Percentiles rank a stretch among this genome's conserved stretches.
Evolutionary conservation across 1,284 basidiomycete species (phyloP).

Genomic region (Fomitopsis schrenkii): DNA sequence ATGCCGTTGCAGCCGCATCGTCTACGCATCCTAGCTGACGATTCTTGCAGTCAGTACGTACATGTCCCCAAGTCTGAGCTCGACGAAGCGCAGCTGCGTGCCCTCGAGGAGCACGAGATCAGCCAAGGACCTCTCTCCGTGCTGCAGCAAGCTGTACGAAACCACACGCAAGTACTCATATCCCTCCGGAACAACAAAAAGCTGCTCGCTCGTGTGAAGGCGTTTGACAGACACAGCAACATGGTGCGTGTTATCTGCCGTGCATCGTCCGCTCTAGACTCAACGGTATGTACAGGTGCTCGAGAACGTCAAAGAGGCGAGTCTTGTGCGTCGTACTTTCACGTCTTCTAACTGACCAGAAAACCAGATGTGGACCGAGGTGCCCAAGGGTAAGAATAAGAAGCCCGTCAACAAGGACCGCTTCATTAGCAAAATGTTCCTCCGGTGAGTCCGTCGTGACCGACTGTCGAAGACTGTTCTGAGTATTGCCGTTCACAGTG

Average conservation of each 20-base stretch:
- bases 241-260: conserved; percentile 63
- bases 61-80: conserved; percentile 97
- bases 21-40: background rate
- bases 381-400: conserved; percentile 97
- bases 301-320: conserved; percentile 95
- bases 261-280: background rate
- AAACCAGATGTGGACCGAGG: conserved; percentile 97
- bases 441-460: conserved; percentile 53
- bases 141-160: conserved; percentile 95
- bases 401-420: conserved; percentile 99
- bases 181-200: conserved; percentile 99
- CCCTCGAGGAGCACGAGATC: conserved; percentile 96
- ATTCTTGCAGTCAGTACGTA: conserved; percentile 79
- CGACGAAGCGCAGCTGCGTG: conserved; percentile 93
- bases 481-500: conserved; percentile 41
- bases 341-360: background rate
- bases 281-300: conserved; percentile 57
- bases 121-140: conserved; percentile 97
- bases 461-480: background rate
- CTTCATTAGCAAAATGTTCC: conserved; percentile 98
- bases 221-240: conserved; percentile 98
- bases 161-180: conserved; percentile 97
- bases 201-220: conserved; percentile 94
- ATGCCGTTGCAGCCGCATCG: conserved; percentile 6
- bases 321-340: background rate